phyloP scores from a whole-genome alignment of 2,329 filamentous ascomycete genomes.

The Epichloe hybrida region DNA sequence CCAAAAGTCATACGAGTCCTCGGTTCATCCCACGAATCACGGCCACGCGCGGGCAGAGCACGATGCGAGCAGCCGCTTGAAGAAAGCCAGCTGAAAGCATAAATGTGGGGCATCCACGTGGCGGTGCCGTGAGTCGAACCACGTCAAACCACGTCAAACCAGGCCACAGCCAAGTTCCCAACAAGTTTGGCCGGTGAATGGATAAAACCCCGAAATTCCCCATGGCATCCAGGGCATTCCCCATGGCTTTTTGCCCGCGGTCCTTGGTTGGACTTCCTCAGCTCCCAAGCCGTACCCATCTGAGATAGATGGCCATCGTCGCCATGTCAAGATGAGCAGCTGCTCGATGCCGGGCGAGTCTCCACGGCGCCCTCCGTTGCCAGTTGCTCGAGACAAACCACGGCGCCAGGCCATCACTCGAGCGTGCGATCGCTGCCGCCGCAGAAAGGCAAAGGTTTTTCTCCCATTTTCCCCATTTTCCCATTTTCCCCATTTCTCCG shows the following conservation, averaged over 20 bases:
- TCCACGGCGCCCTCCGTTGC: constrained; percentile 7
- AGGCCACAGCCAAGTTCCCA: no score
- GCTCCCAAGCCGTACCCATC: background rate
- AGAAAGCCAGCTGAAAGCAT: background rate
- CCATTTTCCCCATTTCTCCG: background rate
- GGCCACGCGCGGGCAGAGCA: no score
- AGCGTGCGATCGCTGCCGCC: constrained; percentile 24
- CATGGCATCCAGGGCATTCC: background rate
- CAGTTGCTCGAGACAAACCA: constrained; percentile 5
- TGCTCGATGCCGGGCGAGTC: constrained; percentile 8
- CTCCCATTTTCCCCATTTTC: background rate
- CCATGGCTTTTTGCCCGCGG: background rate
- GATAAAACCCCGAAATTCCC: constrained; percentile 5
- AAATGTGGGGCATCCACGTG: constrained; percentile 6
- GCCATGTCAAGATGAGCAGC: constrained; percentile 6
- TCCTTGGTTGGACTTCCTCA: background rate
- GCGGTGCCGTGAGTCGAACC: background rate
- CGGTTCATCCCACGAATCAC: no score
- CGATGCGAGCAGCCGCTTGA: no score
- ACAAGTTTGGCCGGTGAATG: background rate
- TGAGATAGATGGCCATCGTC: background rate
- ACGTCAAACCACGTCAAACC: no score
- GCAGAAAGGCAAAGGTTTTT: constrained; percentile 22
- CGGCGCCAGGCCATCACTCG: constrained; percentile 13
- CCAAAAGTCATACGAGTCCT: no score